Evolutionary conservation across 1,284 basidiomycete genomes (phyloP).

Genomic region (Irpex sp.): DNA sequence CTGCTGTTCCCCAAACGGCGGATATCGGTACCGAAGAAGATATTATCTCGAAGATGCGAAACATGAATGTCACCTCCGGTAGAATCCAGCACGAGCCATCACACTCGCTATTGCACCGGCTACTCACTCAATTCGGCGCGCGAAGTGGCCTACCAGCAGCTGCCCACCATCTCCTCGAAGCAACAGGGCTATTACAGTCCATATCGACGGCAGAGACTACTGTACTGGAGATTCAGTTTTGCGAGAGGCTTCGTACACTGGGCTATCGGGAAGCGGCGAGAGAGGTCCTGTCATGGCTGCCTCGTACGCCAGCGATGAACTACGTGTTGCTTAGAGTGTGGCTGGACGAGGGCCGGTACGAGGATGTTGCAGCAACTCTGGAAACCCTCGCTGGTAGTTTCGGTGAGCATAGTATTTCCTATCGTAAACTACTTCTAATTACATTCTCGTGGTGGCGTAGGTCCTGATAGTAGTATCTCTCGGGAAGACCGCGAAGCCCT

Average conservation of each 20-base stretch:
- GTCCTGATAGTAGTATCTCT: constrained; percentile 47
- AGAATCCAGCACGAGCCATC: constrained; percentile 45
- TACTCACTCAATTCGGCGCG: constrained; percentile 51
- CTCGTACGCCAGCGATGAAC: constrained; percentile 68
- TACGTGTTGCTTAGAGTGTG: constrained; percentile 73
- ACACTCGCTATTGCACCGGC: constrained; percentile 69
- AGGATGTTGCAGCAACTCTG: constrained; percentile 70
- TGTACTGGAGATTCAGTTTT: constrained; percentile 66
- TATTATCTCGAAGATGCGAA: constrained; percentile 59
- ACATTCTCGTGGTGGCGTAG: constrained; percentile 21
- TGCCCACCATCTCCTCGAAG: constrained; percentile 67
- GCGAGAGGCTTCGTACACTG: constrained; percentile 61
- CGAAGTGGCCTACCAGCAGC: constrained; percentile 45
- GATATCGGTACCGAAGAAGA: constrained; percentile 52
- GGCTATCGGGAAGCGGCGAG: constrained; percentile 62
- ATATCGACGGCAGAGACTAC: constrained; percentile 62
- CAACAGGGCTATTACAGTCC: constrained; percentile 61
- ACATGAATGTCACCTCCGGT: constrained; percentile 64
- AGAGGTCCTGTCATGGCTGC: constrained; percentile 71
- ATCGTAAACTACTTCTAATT: not conserved
- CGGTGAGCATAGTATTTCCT: constrained; percentile 46
- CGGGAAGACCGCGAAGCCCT: constrained; percentile 65
- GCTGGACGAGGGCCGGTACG: constrained; percentile 66
- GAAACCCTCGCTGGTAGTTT: constrained; percentile 77
- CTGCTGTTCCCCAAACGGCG: constrained; percentile 35